A percentile compares a stretch with the other conserved stretches of the same genome.
Conservation (phyloP, 2,329 filamentous ascomycete species). For the Epichloe coenophiala region DNA sequence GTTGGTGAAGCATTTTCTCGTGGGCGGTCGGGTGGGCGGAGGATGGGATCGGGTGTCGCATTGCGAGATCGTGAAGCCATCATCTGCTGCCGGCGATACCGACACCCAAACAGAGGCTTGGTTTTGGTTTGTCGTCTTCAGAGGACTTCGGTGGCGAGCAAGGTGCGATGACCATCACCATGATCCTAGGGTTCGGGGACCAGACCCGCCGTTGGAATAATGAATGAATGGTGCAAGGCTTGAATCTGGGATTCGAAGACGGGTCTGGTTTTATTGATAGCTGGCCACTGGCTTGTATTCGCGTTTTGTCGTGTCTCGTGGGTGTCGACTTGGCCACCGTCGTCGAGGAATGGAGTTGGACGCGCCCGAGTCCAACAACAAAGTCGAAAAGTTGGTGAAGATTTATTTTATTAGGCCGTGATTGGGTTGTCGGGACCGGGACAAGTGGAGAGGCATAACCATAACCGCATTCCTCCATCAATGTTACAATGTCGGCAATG, state of each 20-base stretch:
- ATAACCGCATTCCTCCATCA: background rate
- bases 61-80: constrained; percentile 4
- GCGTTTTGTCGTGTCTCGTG: background rate
- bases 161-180: constrained; percentile 4
- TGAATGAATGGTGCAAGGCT: background rate
- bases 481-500: too few relatives aligned
- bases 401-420: background rate
- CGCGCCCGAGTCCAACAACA: background rate
- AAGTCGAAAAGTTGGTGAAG: background rate
- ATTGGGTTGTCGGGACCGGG: background rate
- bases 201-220: background rate
- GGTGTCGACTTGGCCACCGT: background rate
- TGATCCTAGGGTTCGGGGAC: constrained; percentile 2
- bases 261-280: background rate
- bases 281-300: background rate
- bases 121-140: background rate
- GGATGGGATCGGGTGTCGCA: constrained; percentile 7
- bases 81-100: constrained; percentile 4
- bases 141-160: background rate
- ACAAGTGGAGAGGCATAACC: background rate
- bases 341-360: background rate
- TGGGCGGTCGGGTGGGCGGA: constrained; percentile 11
- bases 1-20: constrained; percentile 17
- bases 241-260: background rate
- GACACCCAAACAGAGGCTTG: background rate